Conservation (phyloP, 129 eudicot species). For the Glebionis coronaria region DNA sequence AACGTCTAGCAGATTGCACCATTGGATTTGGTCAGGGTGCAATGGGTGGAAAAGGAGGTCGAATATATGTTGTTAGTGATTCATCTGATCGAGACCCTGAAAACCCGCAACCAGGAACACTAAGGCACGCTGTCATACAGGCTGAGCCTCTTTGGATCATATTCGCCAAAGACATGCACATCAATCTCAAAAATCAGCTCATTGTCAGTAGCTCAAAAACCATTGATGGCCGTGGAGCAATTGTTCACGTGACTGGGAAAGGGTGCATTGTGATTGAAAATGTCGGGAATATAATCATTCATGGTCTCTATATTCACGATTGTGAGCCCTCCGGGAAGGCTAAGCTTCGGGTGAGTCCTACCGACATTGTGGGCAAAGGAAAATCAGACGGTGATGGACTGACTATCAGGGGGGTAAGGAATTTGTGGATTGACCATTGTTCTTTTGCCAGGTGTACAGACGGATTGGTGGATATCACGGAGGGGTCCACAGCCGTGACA, state of each 20-base stretch:
- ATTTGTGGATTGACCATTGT: constrained; percentile 94
- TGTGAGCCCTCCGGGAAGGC: constrained; percentile 77
- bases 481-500: constrained; percentile 90
- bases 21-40: no score
- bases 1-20: no score
- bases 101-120: constrained; percentile 85
- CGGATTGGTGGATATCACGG: constrained; percentile 71
- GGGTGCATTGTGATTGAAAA: constrained; percentile 84
- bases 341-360: constrained; percentile 78
- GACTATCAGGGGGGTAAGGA: constrained; percentile 59
- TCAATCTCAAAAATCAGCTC: constrained; percentile 65
- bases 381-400: constrained; percentile 91
- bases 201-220: constrained; percentile 78
- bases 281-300: constrained; percentile 68
- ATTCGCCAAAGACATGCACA: constrained; percentile 64
- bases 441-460: constrained; percentile 78
- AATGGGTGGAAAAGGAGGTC: no score
- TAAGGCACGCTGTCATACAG: constrained; percentile 77
- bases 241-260: constrained; percentile 70
- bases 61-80: no score
- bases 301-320: constrained; percentile 62
- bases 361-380: constrained; percentile 68
- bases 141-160: constrained; percentile 82
- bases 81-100: no score
- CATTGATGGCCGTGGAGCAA: constrained; percentile 88